Evolutionary conservation across 257 asterid genomes (phyloP), one percentile per base, ranked within the genome.

Genomic region (Jacaranda copaia): DNA sequence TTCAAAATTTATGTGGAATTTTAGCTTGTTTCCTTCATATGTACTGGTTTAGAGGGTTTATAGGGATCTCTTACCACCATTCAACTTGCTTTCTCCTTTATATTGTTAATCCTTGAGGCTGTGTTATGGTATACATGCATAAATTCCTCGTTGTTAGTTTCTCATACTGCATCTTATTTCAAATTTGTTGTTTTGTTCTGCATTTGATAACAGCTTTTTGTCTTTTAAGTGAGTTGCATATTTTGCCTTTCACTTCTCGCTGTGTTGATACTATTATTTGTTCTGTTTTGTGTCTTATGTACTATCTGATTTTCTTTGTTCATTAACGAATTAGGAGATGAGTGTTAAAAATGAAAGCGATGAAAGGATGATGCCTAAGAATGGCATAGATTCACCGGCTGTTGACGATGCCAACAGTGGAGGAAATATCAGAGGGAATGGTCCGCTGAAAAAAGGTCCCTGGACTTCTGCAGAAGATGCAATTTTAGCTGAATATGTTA

Each of bases 381-480:
- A 82, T 61, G 79, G 80, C 58, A 45, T 52, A 53, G 88, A 74
- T 77, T 87, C 90, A 42, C 88, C 83, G 68, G 62, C 81, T 46
- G 55, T 32, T 20, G 97, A 89, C 10, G 94, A 91, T 73, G 79
- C 80, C 70, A 82, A 70, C 67, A 75, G 85, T 63, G 88, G 91
- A 62, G 91, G 86, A 78, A 82, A 67, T 81, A 63, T 42, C 19
- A 87, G 87, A 70, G 87, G 76, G 46, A 85, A 76, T 51, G 81
- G 52, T 66, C 80, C 80, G 8, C 79, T 92, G 73, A 92, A 92
- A 79, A 92, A 92, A 83, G 98, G 98, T 73, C 97, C 98, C n/a
- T 92, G 98, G 98, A 90, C 95, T 65, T 72, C 91, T 76, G 89
- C 89, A 10, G 98, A 92, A 81, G 96, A 92, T 80, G 88, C 87